Evolutionary conservation across 1,284 basidiomycete genomes (phyloP), one percentile per base, ranked within the genome.

Genomic region (Mycena sp.): DNA sequence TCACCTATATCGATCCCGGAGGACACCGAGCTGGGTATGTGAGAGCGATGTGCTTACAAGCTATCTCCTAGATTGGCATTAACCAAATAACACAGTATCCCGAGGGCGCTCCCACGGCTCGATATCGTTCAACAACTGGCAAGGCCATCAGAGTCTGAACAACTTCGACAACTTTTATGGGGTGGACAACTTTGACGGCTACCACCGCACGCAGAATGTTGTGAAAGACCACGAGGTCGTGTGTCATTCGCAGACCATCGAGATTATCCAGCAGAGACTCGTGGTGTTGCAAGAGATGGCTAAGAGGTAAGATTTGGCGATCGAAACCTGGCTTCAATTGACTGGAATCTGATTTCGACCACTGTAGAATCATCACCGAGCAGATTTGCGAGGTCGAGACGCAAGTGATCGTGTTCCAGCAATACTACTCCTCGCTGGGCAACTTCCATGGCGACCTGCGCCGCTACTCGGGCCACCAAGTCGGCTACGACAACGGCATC

Each of bases 281-380:
- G 65, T 69, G n/a, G 68, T 75, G 11, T 53, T 75, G 10, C 67
- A 71, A 60, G 79, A 81, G 69, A 76, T 81, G 72, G 77, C 79
- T 25, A 80, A 80, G 71, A 76, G 71, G 80, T 79, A 65, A 35
- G 57, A 28, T n/a, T n/a, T n/a, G n/a, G n/a, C n/a, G n/a, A n/a
- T n/a, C n/a, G n/a, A n/a, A n/a, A n/a, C n/a, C n/a, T n/a, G n/a
- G n/a, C n/a, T n/a, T n/a, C n/a, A n/a, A n/a, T n/a, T n/a, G n/a
- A n/a, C n/a, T n/a, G n/a, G n/a, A n/a, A n/a, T n/a, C n/a, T n/a
- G n/a, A n/a, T n/a, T n/a, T n/a, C n/a, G n/a, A n/a, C n/a, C n/a
- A n/a, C n/a, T n/a, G n/a, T 56, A 55, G 54, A 25, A 62, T 62
- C 26, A 57, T 62, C 46, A 52, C 57, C 26, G 25, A 61, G 79